These are phyloP conservation scores for Edaphochlamys debaryana DNA, from an alignment of 139 green algal species.

Conservation along the genomic window DNA sequence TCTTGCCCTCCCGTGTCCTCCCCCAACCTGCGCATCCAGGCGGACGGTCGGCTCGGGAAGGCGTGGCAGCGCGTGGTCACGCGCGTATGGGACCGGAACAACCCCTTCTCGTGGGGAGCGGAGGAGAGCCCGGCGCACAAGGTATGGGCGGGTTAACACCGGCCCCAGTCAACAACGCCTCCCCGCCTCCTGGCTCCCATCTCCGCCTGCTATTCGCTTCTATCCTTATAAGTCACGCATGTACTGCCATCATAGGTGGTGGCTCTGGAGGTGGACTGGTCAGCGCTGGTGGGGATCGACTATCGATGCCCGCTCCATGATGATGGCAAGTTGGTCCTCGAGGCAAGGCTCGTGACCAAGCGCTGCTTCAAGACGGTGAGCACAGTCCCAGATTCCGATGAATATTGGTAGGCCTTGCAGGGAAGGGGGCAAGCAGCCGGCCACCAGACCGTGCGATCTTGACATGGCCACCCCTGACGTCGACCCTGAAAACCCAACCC, in stretches of 20 bases:
- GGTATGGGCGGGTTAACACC: slow-evolving; percentile 15
- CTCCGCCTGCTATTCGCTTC: no score
- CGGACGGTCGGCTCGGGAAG: no score
- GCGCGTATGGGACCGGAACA: slow-evolving; percentile 22
- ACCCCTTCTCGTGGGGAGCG: slow-evolving; percentile 9
- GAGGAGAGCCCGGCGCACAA: slow-evolving; percentile 5
- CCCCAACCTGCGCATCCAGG: no score
- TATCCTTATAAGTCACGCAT: no score
- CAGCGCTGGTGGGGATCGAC: slow-evolving; percentile 51
- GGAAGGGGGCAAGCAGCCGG: no score
- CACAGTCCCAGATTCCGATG: neutral
- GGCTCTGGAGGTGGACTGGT: slow-evolving; percentile 46
- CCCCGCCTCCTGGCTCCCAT: no score
- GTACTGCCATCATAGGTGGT: slow-evolving; percentile 34
- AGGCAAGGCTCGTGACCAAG: slow-evolving; percentile 63
- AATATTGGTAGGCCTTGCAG: no score
- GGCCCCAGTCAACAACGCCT: neutral
- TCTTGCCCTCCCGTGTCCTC: no score
- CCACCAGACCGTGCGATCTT: no score
- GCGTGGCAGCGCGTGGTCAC: no score
- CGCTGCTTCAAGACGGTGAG: slow-evolving; percentile 68
- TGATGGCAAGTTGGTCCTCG: slow-evolving; percentile 72
- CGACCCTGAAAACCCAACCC: no score
- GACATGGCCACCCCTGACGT: no score
- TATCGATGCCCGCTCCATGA: slow-evolving; percentile 68